Percentiles rank a stretch among this genome's conserved stretches.
Conservation (phyloP, 2,329 filamentous ascomycete genomes). For the Akanthomyces uredinophilus region DNA sequence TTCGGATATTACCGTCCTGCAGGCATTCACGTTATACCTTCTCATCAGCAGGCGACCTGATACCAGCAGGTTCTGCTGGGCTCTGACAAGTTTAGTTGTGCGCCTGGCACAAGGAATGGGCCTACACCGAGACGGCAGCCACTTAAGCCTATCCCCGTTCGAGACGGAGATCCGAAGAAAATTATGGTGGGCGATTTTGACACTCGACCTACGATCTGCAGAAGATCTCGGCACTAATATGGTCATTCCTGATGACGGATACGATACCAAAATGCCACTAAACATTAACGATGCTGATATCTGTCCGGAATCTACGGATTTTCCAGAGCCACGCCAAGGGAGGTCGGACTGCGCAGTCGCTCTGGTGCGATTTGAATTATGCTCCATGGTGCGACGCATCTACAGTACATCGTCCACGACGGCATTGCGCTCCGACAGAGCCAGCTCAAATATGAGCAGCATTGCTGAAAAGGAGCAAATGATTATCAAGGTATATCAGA, state of each 20-base stretch:
- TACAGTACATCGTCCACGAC: slow-evolving; percentile 31
- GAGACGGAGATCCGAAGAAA: slow-evolving; percentile 57
- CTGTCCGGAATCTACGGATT: slow-evolving; percentile 40
- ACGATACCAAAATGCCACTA: slow-evolving; percentile 43
- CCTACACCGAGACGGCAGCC: slow-evolving; percentile 50
- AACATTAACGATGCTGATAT: slow-evolving; percentile 49
- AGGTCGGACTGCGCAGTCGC: slow-evolving; percentile 48
- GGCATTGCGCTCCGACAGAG: slow-evolving; percentile 20
- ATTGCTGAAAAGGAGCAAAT: slow-evolving; percentile 35
- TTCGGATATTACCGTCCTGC: slow-evolving; percentile 51
- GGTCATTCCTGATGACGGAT: slow-evolving; percentile 35
- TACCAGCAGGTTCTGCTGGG: slow-evolving; percentile 53
- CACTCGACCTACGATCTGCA: slow-evolving; percentile 50
- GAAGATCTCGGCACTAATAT: slow-evolving; percentile 49
- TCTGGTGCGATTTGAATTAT: slow-evolving; percentile 49
- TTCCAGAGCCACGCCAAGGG: slow-evolving; percentile 43
- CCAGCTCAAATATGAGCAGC: slow-evolving; percentile 20
- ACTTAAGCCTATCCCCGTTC: slow-evolving; percentile 49
- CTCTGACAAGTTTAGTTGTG: slow-evolving; percentile 52
- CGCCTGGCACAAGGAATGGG: slow-evolving; percentile 57
- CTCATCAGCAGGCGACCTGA: slow-evolving; percentile 42
- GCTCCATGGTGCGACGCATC: slow-evolving; percentile 32
- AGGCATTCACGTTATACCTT: slow-evolving; percentile 55
- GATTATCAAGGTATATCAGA: slow-evolving; percentile 47
- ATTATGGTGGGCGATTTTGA: slow-evolving; percentile 56